Evolutionary conservation across 352 stramenopile species (phyloP).

Genomic region (Globisporangium sylvaticum): DNA sequence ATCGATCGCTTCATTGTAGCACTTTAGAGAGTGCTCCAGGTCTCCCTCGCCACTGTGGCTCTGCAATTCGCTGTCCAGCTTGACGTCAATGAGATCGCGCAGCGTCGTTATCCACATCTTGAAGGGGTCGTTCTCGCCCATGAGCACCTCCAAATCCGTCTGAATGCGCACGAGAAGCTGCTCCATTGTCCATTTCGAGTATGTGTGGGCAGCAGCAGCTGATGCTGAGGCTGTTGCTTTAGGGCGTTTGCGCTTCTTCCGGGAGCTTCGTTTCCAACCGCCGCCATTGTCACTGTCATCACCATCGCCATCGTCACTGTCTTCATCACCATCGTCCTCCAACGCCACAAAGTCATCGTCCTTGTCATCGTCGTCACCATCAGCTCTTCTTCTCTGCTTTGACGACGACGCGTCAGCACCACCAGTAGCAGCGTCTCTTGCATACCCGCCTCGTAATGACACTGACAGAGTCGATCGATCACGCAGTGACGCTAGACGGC

Average conservation of each 20-base stretch:
- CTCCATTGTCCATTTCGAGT: constrained; percentile 45
- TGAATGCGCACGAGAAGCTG: constrained; percentile 38
- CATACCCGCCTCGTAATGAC: neutral
- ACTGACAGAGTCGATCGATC: neutral
- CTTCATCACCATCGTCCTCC: constrained; percentile 10
- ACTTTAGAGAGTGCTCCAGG: constrained; percentile 26
- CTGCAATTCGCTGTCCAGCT: constrained; percentile 19
- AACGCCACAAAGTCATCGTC: constrained; percentile 16
- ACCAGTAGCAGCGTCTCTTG: neutral
- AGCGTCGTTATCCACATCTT: constrained; percentile 26
- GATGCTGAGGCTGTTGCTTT: neutral
- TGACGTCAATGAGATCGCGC: constrained; percentile 26
- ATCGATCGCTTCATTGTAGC: constrained; percentile 32
- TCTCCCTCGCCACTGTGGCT: constrained; percentile 4
- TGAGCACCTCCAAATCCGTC: constrained; percentile 20
- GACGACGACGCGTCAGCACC: neutral
- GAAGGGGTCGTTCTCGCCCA: constrained; percentile 20
- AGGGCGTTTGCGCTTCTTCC: constrained; percentile 1
- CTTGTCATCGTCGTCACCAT: neutral
- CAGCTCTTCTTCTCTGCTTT: neutral
- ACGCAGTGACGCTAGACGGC: neutral
- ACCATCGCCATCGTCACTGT: neutral
- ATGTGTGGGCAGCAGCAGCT: constrained; percentile 11
- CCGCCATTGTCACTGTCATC: neutral
- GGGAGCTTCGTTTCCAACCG: neutral